Percentiles rank a stretch among this genome's conserved stretches.
These are phyloP conservation scores for Nicotiana benthamiana DNA, from an alignment of 257 asterid genomes.

Conservation along the genomic window DNA sequence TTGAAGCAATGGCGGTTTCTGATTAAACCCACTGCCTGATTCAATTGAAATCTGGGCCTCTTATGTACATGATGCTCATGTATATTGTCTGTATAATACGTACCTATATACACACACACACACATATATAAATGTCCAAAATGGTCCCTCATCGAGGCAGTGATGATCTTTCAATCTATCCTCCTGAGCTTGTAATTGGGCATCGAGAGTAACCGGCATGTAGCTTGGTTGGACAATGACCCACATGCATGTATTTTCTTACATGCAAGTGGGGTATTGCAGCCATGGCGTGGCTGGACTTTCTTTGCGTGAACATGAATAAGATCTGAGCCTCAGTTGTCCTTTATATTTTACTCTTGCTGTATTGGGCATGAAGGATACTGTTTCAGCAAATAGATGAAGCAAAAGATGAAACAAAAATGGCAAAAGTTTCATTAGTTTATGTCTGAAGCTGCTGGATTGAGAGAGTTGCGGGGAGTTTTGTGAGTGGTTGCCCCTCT, in stretches of 20 bases:
- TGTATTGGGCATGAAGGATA: neutral
- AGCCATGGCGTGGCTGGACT: neutral
- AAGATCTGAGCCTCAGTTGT: neutral
- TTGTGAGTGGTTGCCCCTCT: no score
- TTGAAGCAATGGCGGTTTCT: neutral
- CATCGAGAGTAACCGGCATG: neutral
- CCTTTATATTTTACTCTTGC: neutral
- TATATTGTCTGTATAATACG: neutral
- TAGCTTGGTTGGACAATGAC: neutral
- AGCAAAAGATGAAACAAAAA: neutral
- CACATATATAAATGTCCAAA: neutral
- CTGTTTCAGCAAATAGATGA: neutral
- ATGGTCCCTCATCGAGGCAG: neutral
- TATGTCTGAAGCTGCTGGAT: neutral
- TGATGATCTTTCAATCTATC: neutral
- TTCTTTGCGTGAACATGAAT: neutral
- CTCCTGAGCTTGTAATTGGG: neutral
- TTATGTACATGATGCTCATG: neutral
- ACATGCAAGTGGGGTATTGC: neutral
- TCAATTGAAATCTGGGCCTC: no score
- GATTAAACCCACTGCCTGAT: neutral
- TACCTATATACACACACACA: neutral
- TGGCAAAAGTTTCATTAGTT: neutral
- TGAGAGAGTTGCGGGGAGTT: neutral
- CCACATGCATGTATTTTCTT: neutral